Conservation (phyloP, 1,284 basidiomycete species). For the Porodaedalea pini region DNA sequence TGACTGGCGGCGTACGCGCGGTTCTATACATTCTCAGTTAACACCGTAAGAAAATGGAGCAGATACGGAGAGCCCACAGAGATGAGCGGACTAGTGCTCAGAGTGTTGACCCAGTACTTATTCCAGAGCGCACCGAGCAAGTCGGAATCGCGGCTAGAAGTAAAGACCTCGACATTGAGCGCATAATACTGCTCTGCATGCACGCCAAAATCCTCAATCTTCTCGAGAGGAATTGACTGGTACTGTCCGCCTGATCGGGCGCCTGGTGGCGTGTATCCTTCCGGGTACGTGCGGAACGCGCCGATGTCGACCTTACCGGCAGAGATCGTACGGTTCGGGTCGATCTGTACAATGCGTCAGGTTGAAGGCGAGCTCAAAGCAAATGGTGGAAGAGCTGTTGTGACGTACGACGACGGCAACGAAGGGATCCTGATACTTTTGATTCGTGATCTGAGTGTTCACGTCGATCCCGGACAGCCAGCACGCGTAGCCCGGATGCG, state of each 20-base stretch:
- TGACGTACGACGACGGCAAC: constrained; percentile 88
- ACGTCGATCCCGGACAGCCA: constrained; percentile 98
- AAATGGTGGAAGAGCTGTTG: constrained; percentile 7
- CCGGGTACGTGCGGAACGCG: constrained; percentile 95
- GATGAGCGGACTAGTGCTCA: constrained; percentile 87
- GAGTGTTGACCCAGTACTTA: constrained; percentile 98
- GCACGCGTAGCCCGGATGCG: constrained; percentile 95
- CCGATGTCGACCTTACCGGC: constrained; percentile 98
- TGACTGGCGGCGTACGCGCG: constrained; percentile 89
- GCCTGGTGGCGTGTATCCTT: constrained; percentile 81
- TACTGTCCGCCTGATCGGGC: constrained; percentile 69
- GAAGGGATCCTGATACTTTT: constrained; percentile 94
- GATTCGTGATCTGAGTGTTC: constrained; percentile 92
- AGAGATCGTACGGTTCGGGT: constrained; percentile 96
- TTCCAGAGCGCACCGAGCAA: constrained; percentile 93
- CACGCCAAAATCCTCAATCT: constrained; percentile 97
- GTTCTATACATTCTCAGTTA: constrained; percentile 61
- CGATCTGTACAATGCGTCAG: constrained; percentile 58
- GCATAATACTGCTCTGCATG: constrained; percentile 97
- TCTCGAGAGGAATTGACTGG: constrained; percentile 90
- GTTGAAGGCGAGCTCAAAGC: neutral
- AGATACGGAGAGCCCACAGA: constrained; percentile 61
- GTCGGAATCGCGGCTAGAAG: constrained; percentile 81
- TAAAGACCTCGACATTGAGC: constrained; percentile 93
- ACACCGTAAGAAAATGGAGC: constrained; percentile 17